Evolutionary conservation across 768 basidiomycete genomes (phyloP), one percentile per base, ranked within the genome.

Genomic region (Dictyophora rubrovolvata): DNA sequence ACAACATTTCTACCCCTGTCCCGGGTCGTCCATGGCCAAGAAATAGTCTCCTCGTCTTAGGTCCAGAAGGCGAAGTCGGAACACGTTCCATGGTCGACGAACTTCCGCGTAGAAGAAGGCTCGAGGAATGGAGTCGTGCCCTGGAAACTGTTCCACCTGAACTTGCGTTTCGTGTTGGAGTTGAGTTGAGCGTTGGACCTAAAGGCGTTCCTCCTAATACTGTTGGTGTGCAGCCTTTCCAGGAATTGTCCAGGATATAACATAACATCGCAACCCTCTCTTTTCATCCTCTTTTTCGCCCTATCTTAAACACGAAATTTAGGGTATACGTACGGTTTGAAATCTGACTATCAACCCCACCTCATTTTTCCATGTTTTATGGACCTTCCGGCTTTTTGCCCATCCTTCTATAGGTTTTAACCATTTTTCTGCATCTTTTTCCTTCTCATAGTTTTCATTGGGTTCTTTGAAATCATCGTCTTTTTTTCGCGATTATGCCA

Each of bases 51-150:
- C 89, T 79, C 68, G 86, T 90, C 18, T 88, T 90, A 63, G 88
- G 88, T 4, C 88, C 88, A 0, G 87, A 89, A 67, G 88, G 87
- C 55, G 88, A 90, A 71, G 81, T 80, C 0, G 88, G 88, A 50
- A 87, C 88, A 69, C 79, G 88, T 51, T 81, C 79, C 14, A 72
- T 68, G 56, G 70, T 73, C 23, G 85, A 89, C 14, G 53, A 54
- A 36, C 87, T 90, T 56, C 81, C 82, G 57, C 82, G 84, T 2
- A 71, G 88, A 35, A 70, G 88, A 51, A 73, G 86, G 61, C 77
- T 69, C 54, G 71, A 71, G 55, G 68, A 79, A 56, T 90, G 88
- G 88, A 77, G 75, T 61, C 77, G 82, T 53, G 81, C 81, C 17
- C 69, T 90, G 18, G 82, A 82, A 64, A 86, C 86, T 22, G 75